Base-by-base conservation (phyloP, 495 filamentous ascomycete species). In the Penicillium malachiteum region DNA sequence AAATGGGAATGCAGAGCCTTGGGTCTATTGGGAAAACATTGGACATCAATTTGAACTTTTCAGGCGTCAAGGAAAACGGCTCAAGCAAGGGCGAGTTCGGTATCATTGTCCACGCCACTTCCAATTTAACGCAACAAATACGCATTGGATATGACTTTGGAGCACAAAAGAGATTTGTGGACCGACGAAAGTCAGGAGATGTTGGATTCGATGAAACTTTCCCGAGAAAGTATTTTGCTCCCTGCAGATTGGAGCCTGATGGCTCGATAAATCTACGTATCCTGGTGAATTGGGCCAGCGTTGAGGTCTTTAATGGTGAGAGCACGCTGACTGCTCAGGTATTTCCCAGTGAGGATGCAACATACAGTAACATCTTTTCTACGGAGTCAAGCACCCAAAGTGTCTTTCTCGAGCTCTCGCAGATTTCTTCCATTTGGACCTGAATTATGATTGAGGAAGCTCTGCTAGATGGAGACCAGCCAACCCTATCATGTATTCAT, bases 101-200 rank as follows among this genome's bases (percentile, higher is more conserved):
- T 35, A 64, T 72, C 12, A 39, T 57, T 38, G 54, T 72, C 21
- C 56, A 55, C 14, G 66, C 64, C 18, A 54, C 58, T 13, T 32
- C 54, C 3, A 58, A 67, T 49, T 54, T 81, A 8, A 71, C 64
- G 13, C 71, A 84, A 30, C 72, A 78, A 18, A 74, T 67, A 6
- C 60, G 41, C 1, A 44, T 74, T 18, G 71, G 78, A 2, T 82
- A 76, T 56, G 65, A 78, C 52, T 69, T 81, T 48, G 57, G 69
- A 9, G 71, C 59, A 53, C 59, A 70, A 46, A 59, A 60, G 13
- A 31, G 69, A 8, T 72, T 69, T 42, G 54, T 74, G 7, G 71
- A 74, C 50, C 58, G 69, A 2, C 59, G 34, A 5, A 45, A 56
- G 10, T 71, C 64, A n/a, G 67, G 69, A n/a, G 41, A 68, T 55